A percentile compares a stretch with the other conserved stretches of the same genome.
These are phyloP conservation scores for Colletotrichum gigasporum DNA, from an alignment of 2,329 filamentous ascomycete species.

Conservation along the genomic window DNA sequence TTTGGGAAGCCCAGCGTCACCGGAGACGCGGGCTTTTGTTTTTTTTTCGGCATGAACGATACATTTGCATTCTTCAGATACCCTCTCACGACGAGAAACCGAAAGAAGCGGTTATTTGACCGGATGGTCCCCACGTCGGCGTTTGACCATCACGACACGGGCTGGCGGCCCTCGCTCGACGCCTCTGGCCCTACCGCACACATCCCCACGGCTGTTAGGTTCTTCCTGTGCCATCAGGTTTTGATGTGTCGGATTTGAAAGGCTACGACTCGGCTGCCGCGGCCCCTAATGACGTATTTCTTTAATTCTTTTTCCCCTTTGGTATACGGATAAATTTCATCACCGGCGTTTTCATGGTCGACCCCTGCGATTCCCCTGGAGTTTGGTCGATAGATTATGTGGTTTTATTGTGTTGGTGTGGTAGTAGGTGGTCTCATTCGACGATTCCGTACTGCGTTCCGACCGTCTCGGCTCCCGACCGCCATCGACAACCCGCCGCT, in stretches of 20 bases:
- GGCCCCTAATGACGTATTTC: slow-evolving; percentile 35
- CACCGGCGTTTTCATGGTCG: slow-evolving; percentile 31
- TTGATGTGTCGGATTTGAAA: background rate
- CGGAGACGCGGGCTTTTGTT: slow-evolving; percentile 30
- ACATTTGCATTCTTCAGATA: slow-evolving; percentile 36
- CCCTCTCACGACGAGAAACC: slow-evolving; percentile 34
- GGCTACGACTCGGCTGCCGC: background rate
- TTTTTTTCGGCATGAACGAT: slow-evolving; percentile 33
- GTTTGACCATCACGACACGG: slow-evolving; percentile 30
- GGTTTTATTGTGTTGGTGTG: slow-evolving; percentile 13
- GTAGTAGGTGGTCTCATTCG: background rate
- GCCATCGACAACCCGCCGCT: background rate
- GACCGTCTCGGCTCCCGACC: background rate
- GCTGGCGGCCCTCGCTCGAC: background rate
- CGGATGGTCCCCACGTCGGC: slow-evolving; percentile 24
- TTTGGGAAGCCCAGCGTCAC: slow-evolving; percentile 29
- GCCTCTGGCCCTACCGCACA: background rate
- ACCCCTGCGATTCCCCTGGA: slow-evolving; percentile 20
- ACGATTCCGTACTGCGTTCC: background rate
- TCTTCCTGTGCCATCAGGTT: background rate
- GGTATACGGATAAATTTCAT: slow-evolving; percentile 35
- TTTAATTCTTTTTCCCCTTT: slow-evolving; percentile 33
- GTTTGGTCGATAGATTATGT: slow-evolving; percentile 31
- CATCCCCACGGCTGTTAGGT: background rate
- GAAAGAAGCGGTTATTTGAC: slow-evolving; percentile 32